These are phyloP conservation scores for Emmonsiellopsis sp. DNA, from an alignment of 2,329 filamentous ascomycete genomes.

Conservation along the genomic window DNA sequence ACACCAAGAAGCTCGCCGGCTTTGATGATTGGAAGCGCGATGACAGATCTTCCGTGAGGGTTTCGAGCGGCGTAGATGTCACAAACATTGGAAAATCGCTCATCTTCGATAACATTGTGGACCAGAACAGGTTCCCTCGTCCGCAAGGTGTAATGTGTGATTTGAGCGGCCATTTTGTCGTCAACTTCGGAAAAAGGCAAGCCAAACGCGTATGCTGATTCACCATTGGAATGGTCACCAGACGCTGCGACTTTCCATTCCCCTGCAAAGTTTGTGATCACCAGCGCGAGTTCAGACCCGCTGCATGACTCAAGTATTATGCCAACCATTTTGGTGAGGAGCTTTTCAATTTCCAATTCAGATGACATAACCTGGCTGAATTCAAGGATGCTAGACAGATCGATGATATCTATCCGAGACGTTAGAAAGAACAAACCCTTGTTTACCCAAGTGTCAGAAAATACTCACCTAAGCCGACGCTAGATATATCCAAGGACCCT, in stretches of 20 bases:
- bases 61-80: conserved; percentile 47
- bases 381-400: conserved; percentile 55
- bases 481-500: conserved; percentile 33
- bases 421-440: not conserved
- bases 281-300: conserved; percentile 50
- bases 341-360: conserved; percentile 54
- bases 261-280: conserved; percentile 50
- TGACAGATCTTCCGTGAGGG: conserved; percentile 51
- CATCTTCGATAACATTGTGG: conserved; percentile 55
- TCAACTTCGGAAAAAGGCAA: conserved; percentile 49
- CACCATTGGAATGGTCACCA: conserved; percentile 48
- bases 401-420: conserved; percentile 48
- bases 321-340: conserved; percentile 55
- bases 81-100: conserved; percentile 54
- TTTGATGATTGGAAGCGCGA: conserved; percentile 55
- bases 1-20: conserved; percentile 51
- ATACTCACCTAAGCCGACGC: conserved; percentile 29
- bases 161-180: conserved; percentile 51
- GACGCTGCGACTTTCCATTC: conserved; percentile 53
- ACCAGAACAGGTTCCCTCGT: conserved; percentile 57
- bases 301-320: conserved; percentile 58
- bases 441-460: not conserved
- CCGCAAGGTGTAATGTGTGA: conserved; percentile 53
- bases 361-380: conserved; percentile 58
- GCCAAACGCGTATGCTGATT: conserved; percentile 45